Evolutionary conservation across 108 stramenopile species (phyloP).

Genomic region (Cyclotella distinguenda): DNA sequence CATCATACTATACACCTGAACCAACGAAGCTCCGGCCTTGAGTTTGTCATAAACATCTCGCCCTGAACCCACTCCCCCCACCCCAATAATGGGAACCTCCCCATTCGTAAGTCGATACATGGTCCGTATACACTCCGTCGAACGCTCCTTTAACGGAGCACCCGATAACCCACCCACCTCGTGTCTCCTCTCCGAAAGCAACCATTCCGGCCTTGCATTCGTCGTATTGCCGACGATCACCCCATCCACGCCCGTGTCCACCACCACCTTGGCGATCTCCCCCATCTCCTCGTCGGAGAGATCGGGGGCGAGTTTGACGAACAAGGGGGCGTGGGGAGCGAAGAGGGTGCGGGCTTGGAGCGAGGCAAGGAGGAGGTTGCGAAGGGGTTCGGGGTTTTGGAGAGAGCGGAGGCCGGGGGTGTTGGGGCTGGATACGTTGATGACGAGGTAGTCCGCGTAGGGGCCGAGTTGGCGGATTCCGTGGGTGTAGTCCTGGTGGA

Average conservation of each 20-base stretch:
- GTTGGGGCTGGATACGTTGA: conserved; percentile 92
- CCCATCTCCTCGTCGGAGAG: conserved; percentile 69
- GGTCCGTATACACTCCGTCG: conserved; percentile 83
- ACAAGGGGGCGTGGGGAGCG: conserved; percentile 61
- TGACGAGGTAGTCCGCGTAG: conserved; percentile 93
- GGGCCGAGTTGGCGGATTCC: conserved; percentile 81
- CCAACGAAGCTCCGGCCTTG: conserved; percentile 87
- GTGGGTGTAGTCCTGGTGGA: conserved; percentile 66
- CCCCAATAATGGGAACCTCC: conserved; percentile 90
- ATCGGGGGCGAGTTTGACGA: conserved; percentile 96
- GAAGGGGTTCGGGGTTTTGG: conserved; percentile 64
- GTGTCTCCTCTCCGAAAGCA: conserved; percentile 45
- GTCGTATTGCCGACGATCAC: conserved; percentile 94
- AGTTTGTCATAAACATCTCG: conserved; percentile 92
- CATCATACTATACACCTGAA: conserved; percentile 92
- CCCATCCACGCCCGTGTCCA: conserved; percentile 80
- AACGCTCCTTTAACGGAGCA: conserved; percentile 67
- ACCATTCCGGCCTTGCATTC: conserved; percentile 57
- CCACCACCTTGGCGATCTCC: conserved; percentile 71
- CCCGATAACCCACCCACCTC: conserved; percentile 93
- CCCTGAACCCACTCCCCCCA: conserved; percentile 87
- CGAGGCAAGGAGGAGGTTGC: conserved; percentile 60
- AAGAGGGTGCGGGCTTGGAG: conserved; percentile 55
- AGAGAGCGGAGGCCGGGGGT: conserved; percentile 90
- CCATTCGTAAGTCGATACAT: conserved; percentile 82